phyloP scores from a whole-genome alignment of 805 yeast species.

The Zygoascus ofunaensis region DNA sequence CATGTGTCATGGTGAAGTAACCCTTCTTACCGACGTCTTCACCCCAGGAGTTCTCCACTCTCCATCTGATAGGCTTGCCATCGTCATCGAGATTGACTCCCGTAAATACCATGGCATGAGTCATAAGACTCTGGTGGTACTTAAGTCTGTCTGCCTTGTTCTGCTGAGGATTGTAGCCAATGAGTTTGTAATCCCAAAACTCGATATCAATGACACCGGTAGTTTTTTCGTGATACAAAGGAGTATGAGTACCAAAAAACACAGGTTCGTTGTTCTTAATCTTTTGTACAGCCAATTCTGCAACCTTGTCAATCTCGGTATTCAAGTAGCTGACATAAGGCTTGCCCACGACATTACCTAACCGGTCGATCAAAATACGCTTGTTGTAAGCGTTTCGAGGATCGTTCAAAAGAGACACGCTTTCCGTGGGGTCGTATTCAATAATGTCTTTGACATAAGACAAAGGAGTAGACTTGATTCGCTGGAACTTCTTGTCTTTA shows the following conservation, averaged over 20 bases:
- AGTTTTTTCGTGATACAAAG: constrained; percentile 54
- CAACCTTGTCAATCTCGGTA: constrained; percentile 48
- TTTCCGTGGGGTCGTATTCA: constrained; percentile 40
- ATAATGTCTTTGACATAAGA: constrained; percentile 52
- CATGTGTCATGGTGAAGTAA: constrained; percentile 60
- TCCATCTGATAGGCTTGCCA: constrained; percentile 55
- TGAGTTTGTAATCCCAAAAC: constrained; percentile 56
- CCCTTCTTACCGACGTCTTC: constrained; percentile 59
- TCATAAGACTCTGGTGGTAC: constrained; percentile 69
- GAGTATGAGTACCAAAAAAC: constrained; percentile 87
- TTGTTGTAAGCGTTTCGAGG: constrained; percentile 65
- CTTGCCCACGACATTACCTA: constrained; percentile 68
- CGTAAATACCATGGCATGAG: constrained; percentile 83
- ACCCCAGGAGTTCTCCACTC: constrained; percentile 76
- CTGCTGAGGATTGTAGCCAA: constrained; percentile 34
- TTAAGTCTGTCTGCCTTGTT: constrained; percentile 60
- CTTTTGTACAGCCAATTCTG: constrained; percentile 55
- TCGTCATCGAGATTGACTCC: constrained; percentile 61
- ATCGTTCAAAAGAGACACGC: constrained; percentile 67
- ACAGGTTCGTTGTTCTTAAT: constrained; percentile 68
- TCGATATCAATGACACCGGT: constrained; percentile 67
- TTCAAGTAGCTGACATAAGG: constrained; percentile 64
- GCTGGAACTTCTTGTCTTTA: constrained; percentile 51
- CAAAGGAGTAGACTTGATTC: constrained; percentile 49
- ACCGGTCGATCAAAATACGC: constrained; percentile 59